A percentile compares a stretch with the other conserved stretches of the same genome.
These are phyloP conservation scores for Aeminium ludgeri DNA, from an alignment of 495 filamentous ascomycete genomes.

Conservation along the genomic window DNA sequence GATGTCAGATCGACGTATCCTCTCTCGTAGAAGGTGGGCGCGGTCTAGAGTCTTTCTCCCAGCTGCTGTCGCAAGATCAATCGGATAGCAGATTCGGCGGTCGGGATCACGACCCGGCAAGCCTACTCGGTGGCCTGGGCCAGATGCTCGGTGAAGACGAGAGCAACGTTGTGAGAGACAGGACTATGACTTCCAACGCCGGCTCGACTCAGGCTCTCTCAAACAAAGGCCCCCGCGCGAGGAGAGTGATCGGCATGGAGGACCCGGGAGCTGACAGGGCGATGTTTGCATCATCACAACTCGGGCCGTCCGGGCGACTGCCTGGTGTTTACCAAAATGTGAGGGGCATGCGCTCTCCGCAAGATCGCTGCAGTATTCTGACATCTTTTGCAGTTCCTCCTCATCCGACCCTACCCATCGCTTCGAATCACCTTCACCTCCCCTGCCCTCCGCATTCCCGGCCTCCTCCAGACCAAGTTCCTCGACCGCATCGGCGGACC, in stretches of 20 bases:
- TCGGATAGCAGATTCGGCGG: conserved; percentile 9
- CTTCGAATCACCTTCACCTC: conserved; percentile 29
- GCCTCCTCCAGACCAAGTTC: conserved; percentile 23
- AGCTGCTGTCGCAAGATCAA: conserved; percentile 26
- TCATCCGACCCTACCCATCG: conserved; percentile 27
- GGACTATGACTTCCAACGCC: conserved; percentile 1
- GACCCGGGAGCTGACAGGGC: conserved; percentile 14
- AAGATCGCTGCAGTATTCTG: background rate
- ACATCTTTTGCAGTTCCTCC: conserved; percentile 19
- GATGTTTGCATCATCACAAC: conserved; percentile 16
- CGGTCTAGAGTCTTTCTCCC: conserved; percentile 38
- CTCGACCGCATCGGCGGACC: conserved; percentile 26
- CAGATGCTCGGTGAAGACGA: conserved; percentile 24
- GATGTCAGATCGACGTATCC: conserved; percentile 46
- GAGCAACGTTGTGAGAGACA: conserved; percentile 13
- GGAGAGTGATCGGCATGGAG: conserved; percentile 19
- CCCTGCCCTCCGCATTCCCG: conserved; percentile 24
- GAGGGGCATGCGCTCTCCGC: background rate
- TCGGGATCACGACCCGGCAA: conserved; percentile 5
- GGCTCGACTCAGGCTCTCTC: background rate
- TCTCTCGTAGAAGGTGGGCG: conserved; percentile 39
- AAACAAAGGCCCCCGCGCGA: background rate
- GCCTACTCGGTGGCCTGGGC: conserved; percentile 18
- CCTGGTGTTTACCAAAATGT: conserved; percentile 28
- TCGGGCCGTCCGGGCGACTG: conserved; percentile 23